Percentiles rank a stretch among this genome's conserved stretches.
phyloP scores from a whole-genome alignment of 352 stramenopile genomes.

The Globisporangium okanoganense region DNA sequence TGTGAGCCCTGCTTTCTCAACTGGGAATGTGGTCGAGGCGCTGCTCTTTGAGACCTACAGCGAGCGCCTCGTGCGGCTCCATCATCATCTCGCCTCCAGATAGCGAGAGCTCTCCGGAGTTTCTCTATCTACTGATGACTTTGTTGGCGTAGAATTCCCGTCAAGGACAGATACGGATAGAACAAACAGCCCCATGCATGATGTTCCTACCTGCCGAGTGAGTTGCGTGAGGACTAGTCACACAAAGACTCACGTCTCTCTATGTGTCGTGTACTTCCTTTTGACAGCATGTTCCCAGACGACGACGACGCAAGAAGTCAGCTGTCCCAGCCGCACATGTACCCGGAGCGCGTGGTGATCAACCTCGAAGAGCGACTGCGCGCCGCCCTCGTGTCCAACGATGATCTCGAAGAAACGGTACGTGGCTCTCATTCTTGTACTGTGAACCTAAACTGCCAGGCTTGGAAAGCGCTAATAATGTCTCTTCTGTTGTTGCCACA shows the following conservation, averaged over 20 bases:
- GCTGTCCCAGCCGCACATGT: constrained; percentile 25
- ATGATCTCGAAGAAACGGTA: constrained; percentile 34
- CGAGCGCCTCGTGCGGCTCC: background rate
- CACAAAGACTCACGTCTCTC: background rate
- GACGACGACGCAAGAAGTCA: constrained; percentile 9
- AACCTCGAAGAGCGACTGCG: constrained; percentile 38
- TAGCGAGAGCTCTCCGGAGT: constrained; percentile 6
- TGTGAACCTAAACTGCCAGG: background rate
- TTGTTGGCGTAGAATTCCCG: constrained; percentile 81
- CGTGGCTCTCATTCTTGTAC: background rate
- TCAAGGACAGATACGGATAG: constrained; percentile 89
- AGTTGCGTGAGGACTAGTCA: background rate
- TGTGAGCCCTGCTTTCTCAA: background rate
- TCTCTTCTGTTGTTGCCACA: constrained; percentile 7
- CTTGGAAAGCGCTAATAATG: background rate
- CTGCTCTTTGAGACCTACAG: background rate
- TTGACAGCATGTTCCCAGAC: constrained; percentile 17
- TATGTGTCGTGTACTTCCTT: constrained; percentile 3
- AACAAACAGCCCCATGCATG: constrained; percentile 28
- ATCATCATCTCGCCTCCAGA: constrained; percentile 16
- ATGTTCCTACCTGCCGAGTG: background rate
- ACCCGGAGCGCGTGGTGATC: constrained; percentile 37
- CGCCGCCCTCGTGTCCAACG: constrained; percentile 28
- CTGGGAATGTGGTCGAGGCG: background rate
- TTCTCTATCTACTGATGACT: constrained; percentile 81